phyloP scores from a whole-genome alignment of 1,139 yeast species.

The Hanseniaspora uvarum region DNA sequence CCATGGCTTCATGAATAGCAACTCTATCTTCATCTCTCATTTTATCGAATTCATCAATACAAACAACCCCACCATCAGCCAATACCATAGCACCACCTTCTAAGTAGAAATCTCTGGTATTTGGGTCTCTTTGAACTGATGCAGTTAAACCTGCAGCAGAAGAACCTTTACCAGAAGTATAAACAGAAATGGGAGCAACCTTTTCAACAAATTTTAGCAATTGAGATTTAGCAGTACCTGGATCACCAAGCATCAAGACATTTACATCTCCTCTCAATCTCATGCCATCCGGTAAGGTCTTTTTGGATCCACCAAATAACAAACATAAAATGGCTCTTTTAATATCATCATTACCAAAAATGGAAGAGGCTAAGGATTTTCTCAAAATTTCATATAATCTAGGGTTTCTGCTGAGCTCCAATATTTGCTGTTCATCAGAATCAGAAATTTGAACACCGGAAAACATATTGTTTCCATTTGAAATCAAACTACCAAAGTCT shows the following conservation, averaged over 20 bases:
- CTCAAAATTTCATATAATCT: slow-evolving; percentile 75
- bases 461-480: slow-evolving; percentile 11
- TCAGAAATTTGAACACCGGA: slow-evolving; percentile 46
- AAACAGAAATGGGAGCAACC: slow-evolving; percentile 86
- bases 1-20: slow-evolving; percentile 99
- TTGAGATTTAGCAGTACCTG: slow-evolving; percentile 98
- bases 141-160: slow-evolving; percentile 99
- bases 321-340: slow-evolving; percentile 89
- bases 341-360: slow-evolving; percentile 85
- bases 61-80: slow-evolving; percentile 98
- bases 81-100: slow-evolving; percentile 99
- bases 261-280: slow-evolving; percentile 94
- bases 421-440: slow-evolving; percentile 87
- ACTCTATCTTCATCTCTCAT: slow-evolving; percentile 99
- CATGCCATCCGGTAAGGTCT: slow-evolving; percentile 90
- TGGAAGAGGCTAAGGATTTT: slow-evolving; percentile 91
- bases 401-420: slow-evolving; percentile 70
- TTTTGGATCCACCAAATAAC: slow-evolving; percentile 88
- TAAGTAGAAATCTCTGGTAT: slow-evolving; percentile 78
- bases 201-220: slow-evolving; percentile 88
- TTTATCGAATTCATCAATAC: slow-evolving; percentile 97
- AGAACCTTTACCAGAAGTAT: slow-evolving; percentile 97
- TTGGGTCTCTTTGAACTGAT: slow-evolving; percentile 84
- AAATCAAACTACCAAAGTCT: background rate
- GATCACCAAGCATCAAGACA: slow-evolving; percentile 87